Evolutionary conservation across 2,329 filamentous ascomycete species (phyloP).

Genomic region (Calcarisporium arbuscula): DNA sequence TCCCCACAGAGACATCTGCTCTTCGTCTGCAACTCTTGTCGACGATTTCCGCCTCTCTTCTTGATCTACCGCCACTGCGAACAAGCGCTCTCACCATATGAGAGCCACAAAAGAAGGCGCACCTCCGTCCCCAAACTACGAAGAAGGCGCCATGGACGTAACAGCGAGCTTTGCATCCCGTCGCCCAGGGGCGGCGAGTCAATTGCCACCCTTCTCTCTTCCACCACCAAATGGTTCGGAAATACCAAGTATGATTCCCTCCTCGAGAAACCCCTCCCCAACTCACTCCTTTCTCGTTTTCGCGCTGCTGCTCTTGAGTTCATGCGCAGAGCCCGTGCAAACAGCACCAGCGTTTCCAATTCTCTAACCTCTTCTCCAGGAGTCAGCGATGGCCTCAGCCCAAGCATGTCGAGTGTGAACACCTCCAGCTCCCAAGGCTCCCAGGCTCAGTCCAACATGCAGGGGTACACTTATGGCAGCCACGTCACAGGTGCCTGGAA

Average conservation of each 20-base stretch:
- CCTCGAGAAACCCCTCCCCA: constrained; percentile 17
- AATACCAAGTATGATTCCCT: constrained; percentile 26
- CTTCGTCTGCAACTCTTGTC: too few relatives aligned
- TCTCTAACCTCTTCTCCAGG: constrained; percentile 35
- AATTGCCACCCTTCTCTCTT: constrained; percentile 27
- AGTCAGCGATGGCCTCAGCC: constrained; percentile 56
- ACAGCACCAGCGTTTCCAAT: too few relatives aligned
- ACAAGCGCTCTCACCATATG: too few relatives aligned
- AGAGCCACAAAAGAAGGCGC: too few relatives aligned
- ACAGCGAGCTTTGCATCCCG: constrained; percentile 26
- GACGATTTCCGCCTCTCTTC: too few relatives aligned
- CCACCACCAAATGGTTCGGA: constrained; percentile 27
- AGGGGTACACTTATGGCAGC: constrained; percentile 43
- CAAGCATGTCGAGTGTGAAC: constrained; percentile 54
- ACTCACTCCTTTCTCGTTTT: constrained; percentile 16
- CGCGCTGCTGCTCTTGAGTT: constrained; percentile 15
- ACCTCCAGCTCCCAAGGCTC: constrained; percentile 53
- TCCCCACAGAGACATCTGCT: too few relatives aligned
- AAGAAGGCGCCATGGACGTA: constrained; percentile 18
- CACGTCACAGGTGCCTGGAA: constrained; percentile 55
- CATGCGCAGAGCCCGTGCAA: constrained; percentile 6
- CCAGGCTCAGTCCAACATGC: constrained; percentile 41
- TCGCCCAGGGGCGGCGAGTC: constrained; percentile 25
- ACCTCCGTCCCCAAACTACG: background rate
- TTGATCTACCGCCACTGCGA: too few relatives aligned